Evolutionary conservation across 1,284 basidiomycete species (phyloP), one percentile per base, ranked within the genome.

Genomic region (Albatrellus sp.): DNA sequence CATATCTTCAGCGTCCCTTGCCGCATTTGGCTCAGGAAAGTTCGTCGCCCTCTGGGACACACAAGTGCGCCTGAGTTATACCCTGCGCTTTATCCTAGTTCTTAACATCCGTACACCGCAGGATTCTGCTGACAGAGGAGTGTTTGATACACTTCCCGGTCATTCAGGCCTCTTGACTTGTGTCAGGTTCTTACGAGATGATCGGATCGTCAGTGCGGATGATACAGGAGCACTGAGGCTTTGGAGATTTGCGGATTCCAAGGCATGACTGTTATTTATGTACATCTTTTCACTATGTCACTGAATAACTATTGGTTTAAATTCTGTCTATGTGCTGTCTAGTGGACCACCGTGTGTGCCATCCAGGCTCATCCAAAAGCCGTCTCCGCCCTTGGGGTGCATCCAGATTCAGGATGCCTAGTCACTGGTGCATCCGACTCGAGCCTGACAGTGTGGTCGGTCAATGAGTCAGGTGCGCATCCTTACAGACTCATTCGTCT

Each of bases 341-440:
- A 90, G 83, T 89, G 79, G 78, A 61, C 47, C 11, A 56, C 60
- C 38, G 58, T 60, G 1, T 50, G 51, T n/a, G 63, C 57, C 14
- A 51, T 72, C 10, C 63, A 74, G 49, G 86, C 82, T 4, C 89
- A 93, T 61, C 51, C 60, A 17, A 72, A 76, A 45, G 66, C 81
- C 1, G 71, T 92, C n/a, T 83, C 83, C 16, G 68, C 76, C 6
- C 56, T 92, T 2, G 73, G 69, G 35, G 63, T 70, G 3, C 61
- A 65, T 46, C 64, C 58, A 12, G 30, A 43, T 11, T 32, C 48
- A 42, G 55, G 66, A 29, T 64, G 67, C 33, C 51, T 92, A 5
- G 68, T 81, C 2, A 87, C 87, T 1, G 90, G 87, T 1, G 79
- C 84, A 28, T 92, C 90, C 0, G 89, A 94, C 57, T 76, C 78